Evolutionary conservation across 768 basidiomycete species (phyloP).

Genomic region (Suillus variegatus): DNA sequence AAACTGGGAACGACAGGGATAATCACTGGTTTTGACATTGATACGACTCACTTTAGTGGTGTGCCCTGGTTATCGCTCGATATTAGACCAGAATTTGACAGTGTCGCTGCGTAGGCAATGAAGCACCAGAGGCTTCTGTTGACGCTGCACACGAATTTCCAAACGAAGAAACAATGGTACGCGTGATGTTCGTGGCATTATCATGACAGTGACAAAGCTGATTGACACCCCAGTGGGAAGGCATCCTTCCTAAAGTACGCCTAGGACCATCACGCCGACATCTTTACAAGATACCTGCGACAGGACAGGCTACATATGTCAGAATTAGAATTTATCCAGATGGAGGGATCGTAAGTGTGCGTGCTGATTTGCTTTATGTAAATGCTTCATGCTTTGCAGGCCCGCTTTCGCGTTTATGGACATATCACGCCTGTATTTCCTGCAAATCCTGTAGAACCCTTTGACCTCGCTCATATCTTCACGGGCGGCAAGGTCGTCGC

Average conservation of each 20-base stretch:
- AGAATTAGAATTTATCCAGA: constrained; percentile 97
- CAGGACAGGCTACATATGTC: constrained; percentile 66
- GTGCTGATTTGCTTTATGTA: neutral
- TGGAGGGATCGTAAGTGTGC: constrained; percentile 78
- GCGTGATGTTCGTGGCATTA: constrained; percentile 18
- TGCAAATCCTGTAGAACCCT: constrained; percentile 42
- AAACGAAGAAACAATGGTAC: constrained; percentile 54
- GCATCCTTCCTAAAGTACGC: constrained; percentile 72
- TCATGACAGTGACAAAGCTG: neutral
- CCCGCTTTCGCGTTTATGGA: constrained; percentile 92
- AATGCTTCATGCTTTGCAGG: constrained; percentile 46
- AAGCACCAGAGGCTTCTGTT: constrained; percentile 84
- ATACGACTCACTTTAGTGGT: constrained; percentile 93
- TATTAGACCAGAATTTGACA: neutral
- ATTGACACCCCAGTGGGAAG: constrained; percentile 60
- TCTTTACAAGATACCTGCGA: constrained; percentile 72
- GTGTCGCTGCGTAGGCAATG: constrained; percentile 57
- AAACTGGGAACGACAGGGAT: constrained; percentile 77
- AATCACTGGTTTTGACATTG: constrained; percentile 86
- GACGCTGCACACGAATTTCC: constrained; percentile 53
- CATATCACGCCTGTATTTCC: constrained; percentile 68
- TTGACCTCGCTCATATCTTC: constrained; percentile 91
- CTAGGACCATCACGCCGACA: constrained; percentile 88
- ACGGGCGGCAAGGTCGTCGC: constrained; percentile 83
- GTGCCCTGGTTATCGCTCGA: constrained; percentile 19